Percentiles rank a stretch among this genome's conserved stretches.
These are phyloP conservation scores for Paralagenidium karlingii DNA, from an alignment of 352 stramenopile genomes.

Conservation along the genomic window DNA sequence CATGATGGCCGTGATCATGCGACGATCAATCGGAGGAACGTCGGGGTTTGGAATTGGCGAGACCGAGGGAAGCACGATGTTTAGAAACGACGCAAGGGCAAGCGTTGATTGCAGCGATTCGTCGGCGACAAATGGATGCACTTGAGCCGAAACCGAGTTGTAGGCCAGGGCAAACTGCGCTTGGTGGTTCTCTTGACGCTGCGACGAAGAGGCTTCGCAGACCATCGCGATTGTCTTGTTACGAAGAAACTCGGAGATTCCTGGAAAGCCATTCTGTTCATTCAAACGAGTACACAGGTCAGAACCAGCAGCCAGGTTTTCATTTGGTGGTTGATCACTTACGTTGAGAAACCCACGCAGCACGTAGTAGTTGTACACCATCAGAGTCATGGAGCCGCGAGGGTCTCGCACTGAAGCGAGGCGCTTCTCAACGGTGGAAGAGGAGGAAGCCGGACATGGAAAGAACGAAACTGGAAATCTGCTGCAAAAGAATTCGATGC, in stretches of 20 bases:
- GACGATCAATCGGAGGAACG: constrained; percentile 64
- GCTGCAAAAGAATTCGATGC: constrained; percentile 70
- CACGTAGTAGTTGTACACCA: constrained; percentile 70
- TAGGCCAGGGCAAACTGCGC: constrained; percentile 25
- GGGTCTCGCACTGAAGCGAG: no score
- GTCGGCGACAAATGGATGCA: constrained; percentile 30
- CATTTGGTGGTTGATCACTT: constrained; percentile 5
- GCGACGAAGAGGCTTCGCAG: constrained; percentile 16
- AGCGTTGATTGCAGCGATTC: constrained; percentile 41
- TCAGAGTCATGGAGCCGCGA: neutral
- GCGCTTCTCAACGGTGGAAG: no score
- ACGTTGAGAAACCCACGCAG: constrained; percentile 59
- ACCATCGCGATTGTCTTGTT: constrained; percentile 69
- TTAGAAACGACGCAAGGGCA: constrained; percentile 44
- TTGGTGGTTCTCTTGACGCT: neutral
- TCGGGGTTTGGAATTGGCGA: constrained; percentile 55
- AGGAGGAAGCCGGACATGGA: constrained; percentile 16
- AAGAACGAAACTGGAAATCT: constrained; percentile 49
- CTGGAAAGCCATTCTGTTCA: constrained; percentile 54
- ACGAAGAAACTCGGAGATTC: constrained; percentile 51
- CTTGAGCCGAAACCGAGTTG: constrained; percentile 18
- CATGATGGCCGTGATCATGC: constrained; percentile 78
- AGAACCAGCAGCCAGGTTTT: neutral
- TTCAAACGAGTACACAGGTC: neutral
- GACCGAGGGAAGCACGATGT: constrained; percentile 58